These are phyloP conservation scores for Candida tallmaniae DNA, from an alignment of 805 yeast species.

Conservation along the genomic window DNA sequence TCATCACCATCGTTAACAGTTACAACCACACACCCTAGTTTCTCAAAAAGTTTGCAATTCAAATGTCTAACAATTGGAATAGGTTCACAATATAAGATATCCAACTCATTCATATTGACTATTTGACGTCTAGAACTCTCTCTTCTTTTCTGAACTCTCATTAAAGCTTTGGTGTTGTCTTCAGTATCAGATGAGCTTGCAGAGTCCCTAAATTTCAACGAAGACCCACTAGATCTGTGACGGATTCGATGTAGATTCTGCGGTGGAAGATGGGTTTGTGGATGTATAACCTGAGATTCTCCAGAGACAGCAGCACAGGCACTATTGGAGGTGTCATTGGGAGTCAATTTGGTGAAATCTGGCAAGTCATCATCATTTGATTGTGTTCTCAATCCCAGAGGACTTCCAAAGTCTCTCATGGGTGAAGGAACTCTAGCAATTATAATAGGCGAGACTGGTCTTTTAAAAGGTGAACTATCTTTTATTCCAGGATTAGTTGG, in stretches of 20 bases:
- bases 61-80: conserved; percentile 77
- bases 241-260: no score
- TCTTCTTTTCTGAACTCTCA: conserved; percentile 51
- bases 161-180: conserved; percentile 41
- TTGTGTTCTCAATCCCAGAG: conserved; percentile 2
- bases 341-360: conserved; percentile 14
- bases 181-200: conserved; percentile 57
- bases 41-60: conserved; percentile 57
- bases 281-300: neutral
- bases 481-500: conserved; percentile 6
- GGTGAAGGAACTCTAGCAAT: conserved; percentile 14
- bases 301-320: neutral
- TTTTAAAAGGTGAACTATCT: conserved; percentile 37
- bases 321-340: conserved; percentile 6
- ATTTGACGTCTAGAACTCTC: conserved; percentile 42
- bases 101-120: conserved; percentile 36
- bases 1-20: conserved; percentile 79
- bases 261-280: neutral
- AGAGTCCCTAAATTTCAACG: conserved; percentile 31
- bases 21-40: conserved; percentile 75
- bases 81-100: conserved; percentile 80
- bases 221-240: conserved; percentile 20
- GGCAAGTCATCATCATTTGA: conserved; percentile 12
- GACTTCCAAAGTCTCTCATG: conserved; percentile 13
- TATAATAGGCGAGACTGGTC: conserved; percentile 43